Base-by-base conservation (phyloP, 2,329 filamentous ascomycete genomes). In the Emmonsiellopsis sp. region DNA sequence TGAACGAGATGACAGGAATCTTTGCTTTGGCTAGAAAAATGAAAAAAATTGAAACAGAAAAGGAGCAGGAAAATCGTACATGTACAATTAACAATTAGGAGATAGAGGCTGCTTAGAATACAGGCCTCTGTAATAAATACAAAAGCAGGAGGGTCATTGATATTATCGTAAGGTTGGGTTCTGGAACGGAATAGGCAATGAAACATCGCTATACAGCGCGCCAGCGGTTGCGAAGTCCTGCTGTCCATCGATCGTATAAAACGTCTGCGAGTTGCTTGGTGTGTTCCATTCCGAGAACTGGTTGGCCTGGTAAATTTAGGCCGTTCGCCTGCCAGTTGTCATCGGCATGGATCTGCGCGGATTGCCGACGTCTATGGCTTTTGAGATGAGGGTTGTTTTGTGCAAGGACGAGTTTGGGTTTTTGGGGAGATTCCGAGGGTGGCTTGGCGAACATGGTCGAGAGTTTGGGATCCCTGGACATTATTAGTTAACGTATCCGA, bases 231-330 rank as follows among this genome's bases (percentile, higher is more conserved):
- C 84, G 83, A 62, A 97, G 74, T 1, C 89, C 90, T 55, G 94
- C 88, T 2, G 85, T 83, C 93, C 93, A 98, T 43, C 92, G 82
- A 13, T 85, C 83, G 71, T 96, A 97, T 17, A 98, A 79, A 17
- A 95, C 88, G 67, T 96, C 90, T 1, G 88, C 88, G 39, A 97
- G 77, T 66, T 95, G 83, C 65, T 89, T 88, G 59, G 86, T 87
- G 70, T 96, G 92, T 69, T 96, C 91, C 88, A 96, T 92, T 2
- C 90, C 92, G 1, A 83, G 79, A 53, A 78, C 72, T 47, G 74
- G 67, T 58, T 80, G 75, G 9, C 79, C 83, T 1, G 81, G 82
- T 59, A 84, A 69, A 60, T 78, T 68, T 44, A 58, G 17, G n/a
- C 49, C 49, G 2, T 40, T 66, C 61, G 56, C 62, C 57, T 62